A percentile compares a stretch with the other conserved stretches of the same genome.
phyloP scores from a whole-genome alignment of 2,329 filamentous ascomycete species.

The Phaeosphaeria sp. region DNA sequence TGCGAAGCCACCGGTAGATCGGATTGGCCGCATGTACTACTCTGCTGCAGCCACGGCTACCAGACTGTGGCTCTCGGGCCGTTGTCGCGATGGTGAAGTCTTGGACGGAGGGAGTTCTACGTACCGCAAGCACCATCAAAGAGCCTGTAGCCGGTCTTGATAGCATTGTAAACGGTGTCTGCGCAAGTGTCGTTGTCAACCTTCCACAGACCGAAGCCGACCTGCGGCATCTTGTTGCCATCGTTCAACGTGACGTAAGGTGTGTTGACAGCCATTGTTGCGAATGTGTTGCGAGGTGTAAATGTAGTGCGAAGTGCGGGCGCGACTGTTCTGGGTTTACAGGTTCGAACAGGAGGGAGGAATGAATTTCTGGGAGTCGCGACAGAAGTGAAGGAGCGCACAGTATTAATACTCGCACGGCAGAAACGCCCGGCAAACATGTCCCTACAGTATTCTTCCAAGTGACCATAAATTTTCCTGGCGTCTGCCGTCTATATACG shows the following conservation, averaged over 20 bases:
- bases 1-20: slow-evolving; percentile 29
- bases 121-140: slow-evolving; percentile 48
- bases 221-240: slow-evolving; percentile 46
- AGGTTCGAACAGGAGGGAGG: slow-evolving; percentile 8
- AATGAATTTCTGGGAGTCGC: slow-evolving; percentile 14
- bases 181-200: slow-evolving; percentile 41
- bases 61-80: slow-evolving; percentile 6
- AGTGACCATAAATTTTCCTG: slow-evolving; percentile 17
- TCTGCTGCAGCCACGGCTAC: background rate
- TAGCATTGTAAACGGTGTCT: slow-evolving; percentile 44
- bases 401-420: slow-evolving; percentile 33
- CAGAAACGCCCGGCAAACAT: slow-evolving; percentile 25
- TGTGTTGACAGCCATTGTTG: slow-evolving; percentile 34
- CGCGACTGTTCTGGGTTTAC: slow-evolving; percentile 8
- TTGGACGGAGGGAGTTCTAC: slow-evolving; percentile 13
- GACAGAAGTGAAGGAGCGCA: slow-evolving; percentile 16
- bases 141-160: slow-evolving; percentile 47
- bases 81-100: background rate
- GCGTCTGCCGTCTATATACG: slow-evolving; percentile 29
- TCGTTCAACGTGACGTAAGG: slow-evolving; percentile 43
- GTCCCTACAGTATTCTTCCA: slow-evolving; percentile 17
- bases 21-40: slow-evolving; percentile 13
- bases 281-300: slow-evolving; percentile 19
- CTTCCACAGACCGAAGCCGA: slow-evolving; percentile 46
- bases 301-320: slow-evolving; percentile 4